Percentiles rank a stretch among this genome's conserved stretches.
Conservation (phyloP, 345 rosid species). For the Firmiana major region DNA sequence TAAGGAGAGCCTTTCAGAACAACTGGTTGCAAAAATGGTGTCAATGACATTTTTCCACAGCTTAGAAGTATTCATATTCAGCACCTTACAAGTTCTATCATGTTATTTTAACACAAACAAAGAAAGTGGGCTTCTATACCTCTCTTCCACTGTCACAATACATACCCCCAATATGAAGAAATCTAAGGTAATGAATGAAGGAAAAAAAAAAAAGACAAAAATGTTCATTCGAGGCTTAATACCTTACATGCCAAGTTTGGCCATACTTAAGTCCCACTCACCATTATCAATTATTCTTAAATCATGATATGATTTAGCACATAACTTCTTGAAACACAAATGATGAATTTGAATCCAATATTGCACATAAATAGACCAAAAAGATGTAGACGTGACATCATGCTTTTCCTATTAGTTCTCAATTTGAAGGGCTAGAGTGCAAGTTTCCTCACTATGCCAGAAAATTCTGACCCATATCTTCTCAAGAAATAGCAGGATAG, state of each 20-base stretch:
- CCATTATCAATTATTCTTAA: background rate
- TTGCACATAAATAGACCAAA: background rate
- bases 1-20: background rate
- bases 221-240: background rate
- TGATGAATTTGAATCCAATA: background rate
- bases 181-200: background rate
- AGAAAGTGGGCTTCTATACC: background rate
- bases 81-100: background rate
- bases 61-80: background rate
- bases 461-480: background rate
- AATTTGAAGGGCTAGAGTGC: background rate
- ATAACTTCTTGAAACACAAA: background rate
- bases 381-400: background rate
- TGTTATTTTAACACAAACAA: background rate
- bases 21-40: background rate
- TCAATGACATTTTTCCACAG: background rate
- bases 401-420: background rate
- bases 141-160: background rate
- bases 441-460: background rate
- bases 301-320: background rate
- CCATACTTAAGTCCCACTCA: no score
- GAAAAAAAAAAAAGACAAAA: background rate
- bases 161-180: background rate
- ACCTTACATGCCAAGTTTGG: background rate
- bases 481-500: constrained; percentile 3